Percentiles rank a stretch among this genome's conserved stretches.
Conservation (phyloP, 495 filamentous ascomycete species). For the Monascus purpureus region DNA sequence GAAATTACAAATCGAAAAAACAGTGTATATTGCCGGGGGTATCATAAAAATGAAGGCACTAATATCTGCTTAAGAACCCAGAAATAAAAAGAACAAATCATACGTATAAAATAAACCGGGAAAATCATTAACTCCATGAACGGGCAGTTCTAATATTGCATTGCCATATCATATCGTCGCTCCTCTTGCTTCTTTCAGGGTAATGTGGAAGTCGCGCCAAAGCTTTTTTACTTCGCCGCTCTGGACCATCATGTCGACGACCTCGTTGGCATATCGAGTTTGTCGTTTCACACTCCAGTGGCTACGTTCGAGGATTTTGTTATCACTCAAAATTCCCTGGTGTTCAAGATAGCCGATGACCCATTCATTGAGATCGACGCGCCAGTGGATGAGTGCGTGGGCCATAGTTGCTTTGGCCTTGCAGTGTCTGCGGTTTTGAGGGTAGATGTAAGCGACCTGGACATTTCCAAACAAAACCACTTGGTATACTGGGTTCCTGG, state of each 20-base stretch:
- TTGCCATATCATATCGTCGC: constrained; percentile 24
- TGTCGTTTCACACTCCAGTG: constrained; percentile 37
- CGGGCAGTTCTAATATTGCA: too few species aligned
- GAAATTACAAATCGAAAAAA: too few species aligned
- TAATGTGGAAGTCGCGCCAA: constrained; percentile 44
- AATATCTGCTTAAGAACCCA: too few species aligned
- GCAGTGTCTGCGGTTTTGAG: constrained; percentile 39
- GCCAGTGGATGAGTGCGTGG: constrained; percentile 64
- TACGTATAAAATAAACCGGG: too few species aligned
- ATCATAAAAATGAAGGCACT: too few species aligned
- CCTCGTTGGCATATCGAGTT: constrained; percentile 37
- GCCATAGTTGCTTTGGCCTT: constrained; percentile 52
- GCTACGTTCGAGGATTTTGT: constrained; percentile 41
- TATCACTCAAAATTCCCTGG: constrained; percentile 37
- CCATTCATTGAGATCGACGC: constrained; percentile 55
- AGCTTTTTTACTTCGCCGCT: constrained; percentile 40
- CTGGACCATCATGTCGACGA: constrained; percentile 43
- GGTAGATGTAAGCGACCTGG: neutral
- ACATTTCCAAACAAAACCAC: too few species aligned
- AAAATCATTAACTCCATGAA: too few species aligned
- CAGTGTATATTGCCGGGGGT: too few species aligned
- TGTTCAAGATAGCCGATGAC: constrained; percentile 45
- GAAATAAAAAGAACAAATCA: too few species aligned
- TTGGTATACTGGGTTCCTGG: too few species aligned
- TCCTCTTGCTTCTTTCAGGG: constrained; percentile 39